Base-by-base conservation (phyloP, 2,329 filamentous ascomycete genomes). In the Pyrenophora teres region DNA sequence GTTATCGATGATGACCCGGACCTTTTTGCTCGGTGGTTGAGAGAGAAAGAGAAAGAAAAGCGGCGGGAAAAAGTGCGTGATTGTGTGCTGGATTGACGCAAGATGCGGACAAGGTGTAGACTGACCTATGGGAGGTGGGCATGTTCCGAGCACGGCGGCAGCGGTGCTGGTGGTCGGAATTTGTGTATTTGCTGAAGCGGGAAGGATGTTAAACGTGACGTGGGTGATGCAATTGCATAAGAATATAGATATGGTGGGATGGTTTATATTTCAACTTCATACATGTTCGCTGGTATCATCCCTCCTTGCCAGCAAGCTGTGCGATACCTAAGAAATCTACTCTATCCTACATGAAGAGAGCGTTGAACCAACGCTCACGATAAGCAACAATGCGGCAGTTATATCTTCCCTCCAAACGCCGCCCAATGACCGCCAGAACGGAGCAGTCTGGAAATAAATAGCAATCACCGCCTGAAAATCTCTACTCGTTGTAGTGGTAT, bases 401-500 rank as follows among this genome's bases (percentile, higher is more conserved):
- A 16, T 38, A 54, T 37, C 48, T 31, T 47, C 44, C 44, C 40
- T 54, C 44, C 40, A 43, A 70, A 73, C 69, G 69, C 70, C 69
- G 59, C 62, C 64, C 64, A 63, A 68, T 70, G 68, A 61, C 59
- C 60, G 52, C 54, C 42, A 19, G 52, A 59, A 47, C 10, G 39
- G 19, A 57, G 31, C 47, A 45, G 32, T 40, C 38, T 40, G 41
- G 35, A 40, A 57, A 37, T 31, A 41, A 27, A 36, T 40, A 46
- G 36, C 43, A 30, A 31, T 42, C 35, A 6, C 38, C 27, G 9
- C 23, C 31, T 38, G 13, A 10, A 31, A 42, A 16, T 41, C n/a
- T 40, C 57, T 82, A 93, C 78, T 95, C 90, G 72, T 95, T 93
- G 79, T 91, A 93, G 75, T 95, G 90, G 74, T 92, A 95, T 57